A percentile compares a stretch with the other conserved stretches of the same genome.
Evolutionary conservation across 768 basidiomycete species (phyloP).

Genomic region (Psilocybe cubensis): DNA sequence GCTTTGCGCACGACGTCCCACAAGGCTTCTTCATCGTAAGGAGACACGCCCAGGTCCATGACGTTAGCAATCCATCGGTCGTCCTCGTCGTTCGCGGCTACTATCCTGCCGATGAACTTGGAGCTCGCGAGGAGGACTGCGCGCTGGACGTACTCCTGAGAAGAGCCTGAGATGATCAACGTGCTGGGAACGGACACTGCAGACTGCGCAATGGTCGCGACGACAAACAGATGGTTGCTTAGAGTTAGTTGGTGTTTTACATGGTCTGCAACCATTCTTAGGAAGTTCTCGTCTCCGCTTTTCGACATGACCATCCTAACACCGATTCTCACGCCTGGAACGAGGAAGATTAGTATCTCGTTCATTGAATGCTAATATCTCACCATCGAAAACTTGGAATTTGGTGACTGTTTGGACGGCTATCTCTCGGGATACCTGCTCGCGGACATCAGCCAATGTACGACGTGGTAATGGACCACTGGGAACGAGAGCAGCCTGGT

Average conservation of each 20-base stretch:
- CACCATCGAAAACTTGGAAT: slow-evolving; percentile 52
- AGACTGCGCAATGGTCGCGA: slow-evolving; percentile 50
- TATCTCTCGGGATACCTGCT: slow-evolving; percentile 60
- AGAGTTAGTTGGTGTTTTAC: slow-evolving; percentile 46
- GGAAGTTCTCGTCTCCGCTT: slow-evolving; percentile 56
- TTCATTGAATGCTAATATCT: slow-evolving; percentile 1
- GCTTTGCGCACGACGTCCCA: slow-evolving; percentile 75
- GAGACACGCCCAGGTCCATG: slow-evolving; percentile 53
- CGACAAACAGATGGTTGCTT: slow-evolving; percentile 53
- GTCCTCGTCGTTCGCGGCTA: slow-evolving; percentile 33
- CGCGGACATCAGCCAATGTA: slow-evolving; percentile 62
- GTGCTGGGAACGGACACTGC: slow-evolving; percentile 36
- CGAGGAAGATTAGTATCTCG: background rate
- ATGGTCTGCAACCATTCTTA: slow-evolving; percentile 54
- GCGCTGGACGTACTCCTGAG: slow-evolving; percentile 60
- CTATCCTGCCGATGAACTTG: slow-evolving; percentile 71
- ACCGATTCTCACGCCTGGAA: slow-evolving; percentile 52
- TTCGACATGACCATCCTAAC: slow-evolving; percentile 65
- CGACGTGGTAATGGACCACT: slow-evolving; percentile 30
- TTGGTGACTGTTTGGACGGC: slow-evolving; percentile 57
- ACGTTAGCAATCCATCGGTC: slow-evolving; percentile 48
- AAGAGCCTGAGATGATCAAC: slow-evolving; percentile 63
- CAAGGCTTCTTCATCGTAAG: slow-evolving; percentile 68
- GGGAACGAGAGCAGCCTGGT: slow-evolving; percentile 22
- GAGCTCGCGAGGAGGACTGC: slow-evolving; percentile 66